Conservation (phyloP, 495 filamentous ascomycete species). For the Neurospora sp. region DNA sequence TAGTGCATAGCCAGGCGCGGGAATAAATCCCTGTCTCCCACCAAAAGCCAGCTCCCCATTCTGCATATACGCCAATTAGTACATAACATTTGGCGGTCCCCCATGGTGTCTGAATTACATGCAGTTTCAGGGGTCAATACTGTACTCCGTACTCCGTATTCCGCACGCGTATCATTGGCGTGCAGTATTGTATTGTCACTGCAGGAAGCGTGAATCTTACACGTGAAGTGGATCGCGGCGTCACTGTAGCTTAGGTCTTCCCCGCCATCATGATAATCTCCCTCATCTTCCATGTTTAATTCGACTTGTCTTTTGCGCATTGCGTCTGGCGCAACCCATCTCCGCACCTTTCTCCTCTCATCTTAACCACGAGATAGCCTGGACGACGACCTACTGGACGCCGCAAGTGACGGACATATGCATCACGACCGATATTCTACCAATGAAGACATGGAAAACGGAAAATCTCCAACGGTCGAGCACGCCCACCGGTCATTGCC, state of each 20-base stretch:
- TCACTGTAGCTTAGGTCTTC: not conserved
- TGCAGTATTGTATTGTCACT: not conserved
- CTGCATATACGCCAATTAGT: no score
- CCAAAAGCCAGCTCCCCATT: no score
- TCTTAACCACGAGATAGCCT: not conserved
- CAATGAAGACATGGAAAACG: not conserved
- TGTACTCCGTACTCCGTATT: not conserved
- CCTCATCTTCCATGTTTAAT: not conserved
- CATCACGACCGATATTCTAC: not conserved
- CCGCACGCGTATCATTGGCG: not conserved
- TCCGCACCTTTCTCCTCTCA: not conserved
- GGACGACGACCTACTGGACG: not conserved
- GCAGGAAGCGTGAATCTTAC: not conserved
- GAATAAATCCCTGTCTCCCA: no score
- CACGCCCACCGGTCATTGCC: not conserved
- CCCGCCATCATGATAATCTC: not conserved
- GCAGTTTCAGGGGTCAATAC: no score
- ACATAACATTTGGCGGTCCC: no score
- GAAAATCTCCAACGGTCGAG: not conserved
- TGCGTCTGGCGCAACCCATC: not conserved
- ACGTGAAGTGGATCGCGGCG: not conserved
- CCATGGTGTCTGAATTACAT: no score
- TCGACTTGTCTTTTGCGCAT: not conserved
- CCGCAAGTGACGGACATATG: not conserved
- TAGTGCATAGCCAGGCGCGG: no score